Conservation (phyloP, 441 rosid species). For the Gossypium laxum region DNA sequence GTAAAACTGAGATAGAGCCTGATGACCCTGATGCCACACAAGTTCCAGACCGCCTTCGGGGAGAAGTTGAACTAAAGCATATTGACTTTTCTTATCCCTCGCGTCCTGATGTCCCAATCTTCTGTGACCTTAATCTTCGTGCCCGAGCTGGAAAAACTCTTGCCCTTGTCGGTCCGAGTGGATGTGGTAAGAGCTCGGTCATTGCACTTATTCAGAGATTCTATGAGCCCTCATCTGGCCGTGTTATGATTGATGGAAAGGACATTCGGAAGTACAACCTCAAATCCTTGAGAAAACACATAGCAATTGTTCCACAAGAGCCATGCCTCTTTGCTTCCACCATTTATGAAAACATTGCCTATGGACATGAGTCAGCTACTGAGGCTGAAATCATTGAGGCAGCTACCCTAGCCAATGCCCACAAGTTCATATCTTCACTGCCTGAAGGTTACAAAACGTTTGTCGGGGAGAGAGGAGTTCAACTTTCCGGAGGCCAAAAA, state of each 20-base stretch:
- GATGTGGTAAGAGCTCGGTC: slow-evolving; percentile 95
- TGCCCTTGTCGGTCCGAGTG: slow-evolving; percentile 97
- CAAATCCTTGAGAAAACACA: slow-evolving; percentile 77
- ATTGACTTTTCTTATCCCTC: slow-evolving; percentile 95
- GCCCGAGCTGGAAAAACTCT: slow-evolving; percentile 90
- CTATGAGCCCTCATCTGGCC: slow-evolving; percentile 87
- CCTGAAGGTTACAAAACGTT: slow-evolving; percentile 83
- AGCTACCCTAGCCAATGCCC: slow-evolving; percentile 85
- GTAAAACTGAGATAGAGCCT: slow-evolving; percentile 94
- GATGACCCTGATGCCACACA: slow-evolving; percentile 80
- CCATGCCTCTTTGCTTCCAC: slow-evolving; percentile 84
- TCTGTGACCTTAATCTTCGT: slow-evolving; percentile 76
- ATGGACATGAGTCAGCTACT: slow-evolving; percentile 73
- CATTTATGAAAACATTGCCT: slow-evolving; percentile 84
- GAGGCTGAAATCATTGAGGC: slow-evolving; percentile 90
- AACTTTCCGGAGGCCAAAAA: slow-evolving; percentile 91
- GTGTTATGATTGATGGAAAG: slow-evolving; percentile 80
- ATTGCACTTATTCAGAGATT: slow-evolving; percentile 69
- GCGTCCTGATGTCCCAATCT: slow-evolving; percentile 73
- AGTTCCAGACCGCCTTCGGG: slow-evolving; percentile 76
- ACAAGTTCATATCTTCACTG: slow-evolving; percentile 72
- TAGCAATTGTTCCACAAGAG: slow-evolving; percentile 90
- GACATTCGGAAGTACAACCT: slow-evolving; percentile 89
- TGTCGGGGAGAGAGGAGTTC: slow-evolving; percentile 89
- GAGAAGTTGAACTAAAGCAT: slow-evolving; percentile 90